Conservation (phyloP, 2,329 filamentous ascomycete species). For the Sphaerostilbella broomeana region DNA sequence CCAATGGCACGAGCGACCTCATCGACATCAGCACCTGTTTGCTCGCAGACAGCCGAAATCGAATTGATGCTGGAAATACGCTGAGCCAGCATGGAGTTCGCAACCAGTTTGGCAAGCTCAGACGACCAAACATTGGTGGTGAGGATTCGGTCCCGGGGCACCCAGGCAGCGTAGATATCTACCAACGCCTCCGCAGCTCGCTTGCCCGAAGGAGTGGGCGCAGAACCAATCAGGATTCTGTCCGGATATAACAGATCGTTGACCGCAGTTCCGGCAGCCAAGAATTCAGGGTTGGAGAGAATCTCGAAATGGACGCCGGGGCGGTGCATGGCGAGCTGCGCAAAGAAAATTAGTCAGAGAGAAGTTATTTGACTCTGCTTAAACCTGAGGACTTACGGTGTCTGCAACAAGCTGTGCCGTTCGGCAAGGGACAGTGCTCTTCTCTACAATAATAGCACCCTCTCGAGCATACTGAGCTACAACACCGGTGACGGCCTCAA, state of each 20-base stretch:
- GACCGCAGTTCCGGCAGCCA: slow-evolving; percentile 71
- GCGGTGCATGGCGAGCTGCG: slow-evolving; percentile 49
- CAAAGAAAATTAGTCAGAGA: slow-evolving; percentile 3
- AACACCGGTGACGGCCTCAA: slow-evolving; percentile 62
- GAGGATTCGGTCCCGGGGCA: slow-evolving; percentile 59
- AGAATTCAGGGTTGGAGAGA: slow-evolving; percentile 74
- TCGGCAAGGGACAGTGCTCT: slow-evolving; percentile 71
- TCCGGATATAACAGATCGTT: slow-evolving; percentile 64
- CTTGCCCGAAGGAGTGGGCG: slow-evolving; percentile 51
- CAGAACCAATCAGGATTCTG: slow-evolving; percentile 67
- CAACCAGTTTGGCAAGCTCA: slow-evolving; percentile 70
- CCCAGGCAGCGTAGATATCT: slow-evolving; percentile 64
- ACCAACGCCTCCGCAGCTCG: slow-evolving; percentile 58
- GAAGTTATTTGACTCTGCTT: neutral
- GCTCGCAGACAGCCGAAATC: slow-evolving; percentile 72
- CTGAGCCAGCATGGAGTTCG: slow-evolving; percentile 76
- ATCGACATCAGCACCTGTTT: slow-evolving; percentile 66
- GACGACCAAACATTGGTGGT: slow-evolving; percentile 71
- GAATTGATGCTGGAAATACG: slow-evolving; percentile 77
- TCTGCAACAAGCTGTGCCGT: slow-evolving; percentile 64
- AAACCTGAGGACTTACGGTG: slow-evolving; percentile 44
- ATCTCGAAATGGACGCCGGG: slow-evolving; percentile 65
- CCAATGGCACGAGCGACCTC: slow-evolving; percentile 64
- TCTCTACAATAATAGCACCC: slow-evolving; percentile 72
- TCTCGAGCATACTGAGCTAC: slow-evolving; percentile 60